Base-by-base conservation (phyloP, 306 rosid genomes). In the Sicyos baderoa region DNA sequence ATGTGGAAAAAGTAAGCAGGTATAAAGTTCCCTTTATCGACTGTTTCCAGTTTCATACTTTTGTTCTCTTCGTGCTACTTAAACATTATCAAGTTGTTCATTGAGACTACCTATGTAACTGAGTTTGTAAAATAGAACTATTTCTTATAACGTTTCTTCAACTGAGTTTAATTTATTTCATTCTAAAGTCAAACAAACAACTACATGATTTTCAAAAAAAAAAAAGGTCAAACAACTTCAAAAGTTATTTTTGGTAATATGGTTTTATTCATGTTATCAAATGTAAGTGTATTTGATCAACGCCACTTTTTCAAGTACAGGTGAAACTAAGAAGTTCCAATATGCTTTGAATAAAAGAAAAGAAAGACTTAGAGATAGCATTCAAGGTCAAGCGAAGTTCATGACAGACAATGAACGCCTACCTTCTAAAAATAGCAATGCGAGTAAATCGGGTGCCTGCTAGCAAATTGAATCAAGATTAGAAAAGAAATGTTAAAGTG, bases 371-470 rank as follows among this genome's bases (percentile, higher is more conserved):
- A 19, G 29, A 63, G 52, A 18, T 10, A 63, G 18, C 51, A 63
- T 19, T 9, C 51, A 18, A 63, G 14, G 4, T 63, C 50, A 63
- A 65, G 19, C 4, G 13, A 65, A 65, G 50, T 65, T 42, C 54
- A 65, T 65, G 70, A 45, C 54, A 65, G 69, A 63, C 27, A 47
- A 37, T 9, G 42, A 40, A 75, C 10, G 12, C 52, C 70, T 72
- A 89, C 96, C 96, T 83, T 83, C 79, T 62, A 69, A 79, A 86
- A 92, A 89, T 57, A 92, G 89, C 73, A 75, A 75, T 19, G 78
- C 89, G 54, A 89, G 98, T 60, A 93, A 82, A 67, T 86, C 91
- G 18, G 95, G 96, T 75, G 93, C 98, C 98, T 87, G 87, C 84
- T 77, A 56, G 58, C 54, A 77, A 82, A 69, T 72, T 44, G 76